Conservation (phyloP, 2,329 filamentous ascomycete genomes). For the Raffaelea albimanens region DNA sequence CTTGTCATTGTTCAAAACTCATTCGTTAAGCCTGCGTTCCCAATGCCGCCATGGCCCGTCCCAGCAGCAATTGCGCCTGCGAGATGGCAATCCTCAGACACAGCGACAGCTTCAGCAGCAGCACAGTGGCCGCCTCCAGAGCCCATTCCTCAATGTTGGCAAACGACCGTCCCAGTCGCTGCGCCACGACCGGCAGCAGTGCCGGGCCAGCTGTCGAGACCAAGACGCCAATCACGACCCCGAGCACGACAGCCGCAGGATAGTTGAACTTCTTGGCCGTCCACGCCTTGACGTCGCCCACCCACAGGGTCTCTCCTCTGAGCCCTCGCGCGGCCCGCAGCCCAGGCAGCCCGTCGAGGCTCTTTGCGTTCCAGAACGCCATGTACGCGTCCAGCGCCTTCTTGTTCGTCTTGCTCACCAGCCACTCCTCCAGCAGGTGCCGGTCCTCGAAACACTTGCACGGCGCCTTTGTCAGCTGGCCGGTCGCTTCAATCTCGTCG, state of each 20-base stretch:
- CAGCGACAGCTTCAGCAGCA: no score
- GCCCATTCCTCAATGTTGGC: neutral
- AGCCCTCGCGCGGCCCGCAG: conserved; percentile 42
- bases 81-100: no score
- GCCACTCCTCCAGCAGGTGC: conserved; percentile 42
- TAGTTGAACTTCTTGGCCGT: neutral
- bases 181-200: conserved; percentile 23
- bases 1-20: no score
- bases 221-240: neutral
- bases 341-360: conserved; percentile 51
- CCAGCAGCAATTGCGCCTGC: no score
- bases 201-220: no score
- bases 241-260: neutral
- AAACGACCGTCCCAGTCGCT: neutral
- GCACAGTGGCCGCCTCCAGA: no score
- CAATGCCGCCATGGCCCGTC: no score
- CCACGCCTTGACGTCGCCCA: conserved; percentile 25
- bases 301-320: conserved; percentile 35
- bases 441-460: conserved; percentile 37
- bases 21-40: no score
- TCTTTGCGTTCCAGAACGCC: conserved; percentile 40
- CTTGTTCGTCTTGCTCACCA: conserved; percentile 37
- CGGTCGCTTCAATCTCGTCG: no score
- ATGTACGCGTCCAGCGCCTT: conserved; percentile 43
- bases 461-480: neutral